Evolutionary conservation across 2,329 filamentous ascomycete species (phyloP).

Genomic region (Aaosphaeria arxii): DNA sequence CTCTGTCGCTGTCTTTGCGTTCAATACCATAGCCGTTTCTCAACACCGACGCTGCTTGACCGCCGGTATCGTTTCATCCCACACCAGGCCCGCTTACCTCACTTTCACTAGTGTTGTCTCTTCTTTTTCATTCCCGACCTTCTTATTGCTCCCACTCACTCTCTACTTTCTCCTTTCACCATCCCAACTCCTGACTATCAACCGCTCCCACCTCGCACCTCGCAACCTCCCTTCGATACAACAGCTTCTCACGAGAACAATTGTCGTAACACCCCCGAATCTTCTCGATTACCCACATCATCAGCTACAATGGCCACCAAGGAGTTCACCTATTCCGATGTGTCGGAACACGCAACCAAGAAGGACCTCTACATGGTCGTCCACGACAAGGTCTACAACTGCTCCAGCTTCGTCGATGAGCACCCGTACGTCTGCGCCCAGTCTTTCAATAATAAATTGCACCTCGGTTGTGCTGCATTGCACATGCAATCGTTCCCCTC

Average conservation of each 20-base stretch:
- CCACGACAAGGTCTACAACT: slow-evolving; percentile 95
- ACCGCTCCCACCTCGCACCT: neutral
- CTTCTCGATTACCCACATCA: neutral
- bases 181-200: neutral
- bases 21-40: too few relatives aligned
- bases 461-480: neutral
- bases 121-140: too few relatives aligned
- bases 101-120: too few relatives aligned
- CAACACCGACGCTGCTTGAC: too few relatives aligned
- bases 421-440: slow-evolving; percentile 66
- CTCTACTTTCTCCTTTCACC: neutral
- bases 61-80: too few relatives aligned
- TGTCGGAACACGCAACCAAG: slow-evolving; percentile 55
- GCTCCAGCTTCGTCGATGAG: slow-evolving; percentile 88
- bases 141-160: neutral
- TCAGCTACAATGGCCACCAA: slow-evolving; percentile 33
- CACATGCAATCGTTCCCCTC: neutral
- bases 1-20: too few relatives aligned
- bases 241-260: neutral
- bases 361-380: slow-evolving; percentile 90
- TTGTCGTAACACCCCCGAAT: neutral
- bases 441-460: neutral
- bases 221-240: neutral
- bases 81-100: too few relatives aligned
- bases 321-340: slow-evolving; percentile 41